Conservation (phyloP, 2,329 filamentous ascomycete species). For the Orbilia oligospora region DNA sequence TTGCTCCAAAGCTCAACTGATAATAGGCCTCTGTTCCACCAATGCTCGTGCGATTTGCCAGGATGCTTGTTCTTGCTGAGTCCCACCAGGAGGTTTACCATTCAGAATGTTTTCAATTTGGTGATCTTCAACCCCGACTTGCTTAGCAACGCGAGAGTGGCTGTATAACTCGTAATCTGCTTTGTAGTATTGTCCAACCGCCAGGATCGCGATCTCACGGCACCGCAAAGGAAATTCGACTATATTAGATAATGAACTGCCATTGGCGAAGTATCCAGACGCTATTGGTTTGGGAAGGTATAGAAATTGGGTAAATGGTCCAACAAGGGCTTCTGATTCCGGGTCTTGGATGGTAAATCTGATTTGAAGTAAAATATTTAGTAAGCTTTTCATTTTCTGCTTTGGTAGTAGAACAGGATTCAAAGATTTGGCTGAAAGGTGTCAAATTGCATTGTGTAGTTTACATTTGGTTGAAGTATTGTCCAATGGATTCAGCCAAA, state of each 20-base stretch:
- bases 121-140: constrained; percentile 8
- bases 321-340: constrained; percentile 22
- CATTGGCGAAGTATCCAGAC: not conserved
- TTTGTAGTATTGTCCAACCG: constrained; percentile 12
- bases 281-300: constrained; percentile 37
- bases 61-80: constrained; percentile 11
- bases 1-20: constrained; percentile 16
- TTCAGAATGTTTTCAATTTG: constrained; percentile 38
- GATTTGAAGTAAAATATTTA: not conserved
- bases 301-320: constrained; percentile 39
- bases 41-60: constrained; percentile 28
- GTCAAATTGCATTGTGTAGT: too few relatives aligned
- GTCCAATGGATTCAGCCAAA: not conserved
- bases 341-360: constrained; percentile 39
- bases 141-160: constrained; percentile 13
- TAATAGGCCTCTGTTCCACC: constrained; percentile 7
- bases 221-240: constrained; percentile 18
- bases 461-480: too few relatives aligned
- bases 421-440: too few relatives aligned
- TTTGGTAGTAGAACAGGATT: too few relatives aligned
- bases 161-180: constrained; percentile 33
- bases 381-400: too few relatives aligned
- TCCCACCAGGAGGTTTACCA: not conserved
- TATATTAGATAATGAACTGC: too few relatives aligned
- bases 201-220: constrained; percentile 34